These are phyloP conservation scores for Sporothrix pallida DNA, from an alignment of 2,329 filamentous ascomycete genomes.

Conservation along the genomic window DNA sequence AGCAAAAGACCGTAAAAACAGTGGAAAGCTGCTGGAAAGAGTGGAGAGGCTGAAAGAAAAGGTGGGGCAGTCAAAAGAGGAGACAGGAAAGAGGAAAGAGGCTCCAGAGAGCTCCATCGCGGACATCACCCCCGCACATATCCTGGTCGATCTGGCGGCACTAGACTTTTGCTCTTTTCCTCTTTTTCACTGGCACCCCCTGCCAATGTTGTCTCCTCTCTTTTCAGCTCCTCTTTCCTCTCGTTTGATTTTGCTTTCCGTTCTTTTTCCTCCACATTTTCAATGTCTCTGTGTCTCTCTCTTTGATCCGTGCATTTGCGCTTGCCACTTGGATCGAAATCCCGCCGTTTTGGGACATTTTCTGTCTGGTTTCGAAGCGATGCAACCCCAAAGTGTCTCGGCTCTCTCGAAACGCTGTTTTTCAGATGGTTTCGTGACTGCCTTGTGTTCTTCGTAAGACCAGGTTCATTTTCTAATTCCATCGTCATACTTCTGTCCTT, in stretches of 20 bases:
- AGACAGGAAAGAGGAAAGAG: not conserved
- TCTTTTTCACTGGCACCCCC: not conserved
- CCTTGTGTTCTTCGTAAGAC: not conserved
- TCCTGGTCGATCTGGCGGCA: conserved; percentile 28
- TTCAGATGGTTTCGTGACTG: not conserved
- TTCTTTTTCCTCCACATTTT: not conserved
- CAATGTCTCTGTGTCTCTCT: not conserved
- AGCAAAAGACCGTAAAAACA: not conserved
- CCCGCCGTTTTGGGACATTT: not conserved
- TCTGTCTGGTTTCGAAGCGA: not conserved
- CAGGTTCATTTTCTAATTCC: not conserved
- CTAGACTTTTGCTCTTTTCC: conserved; percentile 8
- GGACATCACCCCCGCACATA: conserved; percentile 26
- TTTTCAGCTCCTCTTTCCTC: not conserved
- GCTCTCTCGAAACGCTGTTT: not conserved
- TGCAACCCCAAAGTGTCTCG: conserved; percentile 18
- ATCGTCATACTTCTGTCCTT: not conserved
- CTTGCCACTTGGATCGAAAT: not conserved
- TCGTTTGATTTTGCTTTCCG: not conserved
- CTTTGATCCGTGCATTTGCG: not conserved
- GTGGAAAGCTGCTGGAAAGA: not conserved
- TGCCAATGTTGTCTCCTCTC: not conserved
- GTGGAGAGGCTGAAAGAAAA: not conserved
- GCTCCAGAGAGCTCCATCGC: not conserved
- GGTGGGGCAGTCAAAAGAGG: not conserved